These are phyloP conservation scores for Zygotorulaspora mrakii DNA, from an alignment of 1,139 yeast genomes.

Conservation along the genomic window DNA sequence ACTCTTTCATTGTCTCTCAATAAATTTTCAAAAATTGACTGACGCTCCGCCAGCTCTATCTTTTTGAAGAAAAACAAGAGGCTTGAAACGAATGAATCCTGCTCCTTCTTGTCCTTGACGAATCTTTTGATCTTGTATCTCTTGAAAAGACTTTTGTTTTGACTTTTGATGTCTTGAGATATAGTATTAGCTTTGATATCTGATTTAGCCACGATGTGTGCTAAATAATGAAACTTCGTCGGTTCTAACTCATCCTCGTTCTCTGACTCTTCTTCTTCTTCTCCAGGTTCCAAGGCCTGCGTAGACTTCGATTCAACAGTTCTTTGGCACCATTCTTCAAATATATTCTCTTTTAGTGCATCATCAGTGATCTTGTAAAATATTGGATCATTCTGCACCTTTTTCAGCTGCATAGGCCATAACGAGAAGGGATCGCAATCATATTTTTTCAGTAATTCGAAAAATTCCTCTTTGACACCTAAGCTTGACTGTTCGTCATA, in stretches of 20 bases:
- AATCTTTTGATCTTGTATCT: constrained; percentile 25
- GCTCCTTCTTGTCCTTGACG: constrained; percentile 23
- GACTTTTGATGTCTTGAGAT: constrained; percentile 28
- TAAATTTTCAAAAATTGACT: constrained; percentile 16
- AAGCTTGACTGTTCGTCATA: background rate
- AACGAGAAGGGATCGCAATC: constrained; percentile 29
- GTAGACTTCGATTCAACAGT: constrained; percentile 2
- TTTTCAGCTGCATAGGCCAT: constrained; percentile 28
- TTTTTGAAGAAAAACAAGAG: constrained; percentile 32
- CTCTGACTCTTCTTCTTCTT: constrained; percentile 13
- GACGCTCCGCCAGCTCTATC: constrained; percentile 20
- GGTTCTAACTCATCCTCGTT: constrained; percentile 27
- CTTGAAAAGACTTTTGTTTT: constrained; percentile 27
- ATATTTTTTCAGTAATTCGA: constrained; percentile 21
- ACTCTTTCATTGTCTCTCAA: constrained; percentile 7
- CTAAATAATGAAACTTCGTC: constrained; percentile 32
- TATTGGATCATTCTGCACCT: constrained; percentile 24
- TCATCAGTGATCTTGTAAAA: constrained; percentile 24
- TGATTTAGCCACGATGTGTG: constrained; percentile 33
- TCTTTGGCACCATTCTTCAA: constrained; percentile 32
- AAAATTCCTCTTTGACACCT: constrained; percentile 11
- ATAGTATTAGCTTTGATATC: constrained; percentile 24
- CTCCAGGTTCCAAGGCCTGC: constrained; percentile 4
- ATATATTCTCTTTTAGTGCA: constrained; percentile 22
- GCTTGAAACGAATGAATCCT: constrained; percentile 25